These are phyloP conservation scores for Nitzschia sp. DNA, from an alignment of 108 stramenopile species.

Conservation along the genomic window DNA sequence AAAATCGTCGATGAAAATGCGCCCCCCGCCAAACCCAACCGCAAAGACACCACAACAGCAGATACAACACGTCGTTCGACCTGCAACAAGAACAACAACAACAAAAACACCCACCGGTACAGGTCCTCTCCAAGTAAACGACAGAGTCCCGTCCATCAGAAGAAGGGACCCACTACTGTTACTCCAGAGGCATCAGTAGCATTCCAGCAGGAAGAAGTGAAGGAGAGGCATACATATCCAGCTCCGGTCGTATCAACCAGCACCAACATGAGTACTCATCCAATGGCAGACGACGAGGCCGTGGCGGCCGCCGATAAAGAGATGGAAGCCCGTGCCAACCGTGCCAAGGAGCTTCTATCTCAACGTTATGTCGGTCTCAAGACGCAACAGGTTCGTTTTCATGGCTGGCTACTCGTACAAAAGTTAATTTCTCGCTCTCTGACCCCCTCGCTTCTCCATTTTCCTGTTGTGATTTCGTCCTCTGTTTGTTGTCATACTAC, in stretches of 20 bases:
- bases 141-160: no score
- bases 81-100: no score
- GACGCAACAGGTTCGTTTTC: slow-evolving; percentile 65
- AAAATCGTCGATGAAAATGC: no score
- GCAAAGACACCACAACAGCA: no score
- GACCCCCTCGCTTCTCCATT: not conserved
- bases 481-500: not conserved
- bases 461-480: slow-evolving; percentile 2
- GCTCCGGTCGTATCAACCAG: not conserved
- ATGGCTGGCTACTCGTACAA: not conserved
- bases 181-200: no score
- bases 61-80: no score
- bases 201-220: no score
- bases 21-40: no score
- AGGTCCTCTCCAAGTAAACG: no score
- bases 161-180: no score
- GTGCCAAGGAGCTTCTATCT: slow-evolving; percentile 83
- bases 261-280: slow-evolving; percentile 17
- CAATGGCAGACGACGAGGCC: slow-evolving; percentile 48
- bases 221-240: not conserved
- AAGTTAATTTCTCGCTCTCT: not conserved
- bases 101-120: no score
- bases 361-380: slow-evolving; percentile 80
- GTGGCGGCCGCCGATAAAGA: slow-evolving; percentile 90
- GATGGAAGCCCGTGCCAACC: slow-evolving; percentile 87